Evolutionary conservation across 2,329 filamentous ascomycete species (phyloP).

Genomic region (Plenodomus lindquistii): DNA sequence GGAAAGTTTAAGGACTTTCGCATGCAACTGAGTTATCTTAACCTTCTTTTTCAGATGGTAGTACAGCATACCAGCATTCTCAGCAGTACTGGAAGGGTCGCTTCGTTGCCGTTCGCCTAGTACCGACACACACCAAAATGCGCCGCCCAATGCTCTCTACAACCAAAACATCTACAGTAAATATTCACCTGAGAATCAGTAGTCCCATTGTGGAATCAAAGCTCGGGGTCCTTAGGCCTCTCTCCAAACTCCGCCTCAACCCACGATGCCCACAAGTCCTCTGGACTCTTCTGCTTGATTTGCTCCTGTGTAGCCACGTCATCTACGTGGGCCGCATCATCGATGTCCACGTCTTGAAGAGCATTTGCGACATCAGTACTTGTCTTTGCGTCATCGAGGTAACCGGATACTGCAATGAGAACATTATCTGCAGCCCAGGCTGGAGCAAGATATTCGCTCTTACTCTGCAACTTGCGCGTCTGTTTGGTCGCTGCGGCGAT

Average conservation of each 20-base stretch:
- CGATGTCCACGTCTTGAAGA: conserved; percentile 4
- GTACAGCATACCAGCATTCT: no score
- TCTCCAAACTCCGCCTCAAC: conserved; percentile 34
- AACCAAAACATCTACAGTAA: conserved; percentile 11
- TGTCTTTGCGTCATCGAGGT: conserved; percentile 19
- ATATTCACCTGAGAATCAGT: background rate
- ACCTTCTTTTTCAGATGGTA: no score
- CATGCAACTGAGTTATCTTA: no score
- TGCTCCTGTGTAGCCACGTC: background rate
- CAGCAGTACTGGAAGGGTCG: background rate
- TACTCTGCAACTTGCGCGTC: conserved; percentile 16
- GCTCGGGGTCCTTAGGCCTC: conserved; percentile 24
- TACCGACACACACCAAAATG: conserved; percentile 1
- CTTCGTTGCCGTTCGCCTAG: background rate
- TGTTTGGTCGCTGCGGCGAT: conserved; percentile 21
- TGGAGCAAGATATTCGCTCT: conserved; percentile 21
- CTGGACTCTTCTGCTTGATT: background rate
- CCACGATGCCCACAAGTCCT: conserved; percentile 32
- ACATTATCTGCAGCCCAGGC: conserved; percentile 40
- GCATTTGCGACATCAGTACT: background rate
- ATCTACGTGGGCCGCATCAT: conserved; percentile 3
- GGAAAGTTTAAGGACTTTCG: no score
- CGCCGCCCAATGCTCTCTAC: conserved; percentile 10
- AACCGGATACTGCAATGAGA: conserved; percentile 35
- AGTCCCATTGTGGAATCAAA: conserved; percentile 1